Base-by-base conservation (phyloP, 1,284 basidiomycete genomes). In the Pseudozyma pruni region DNA sequence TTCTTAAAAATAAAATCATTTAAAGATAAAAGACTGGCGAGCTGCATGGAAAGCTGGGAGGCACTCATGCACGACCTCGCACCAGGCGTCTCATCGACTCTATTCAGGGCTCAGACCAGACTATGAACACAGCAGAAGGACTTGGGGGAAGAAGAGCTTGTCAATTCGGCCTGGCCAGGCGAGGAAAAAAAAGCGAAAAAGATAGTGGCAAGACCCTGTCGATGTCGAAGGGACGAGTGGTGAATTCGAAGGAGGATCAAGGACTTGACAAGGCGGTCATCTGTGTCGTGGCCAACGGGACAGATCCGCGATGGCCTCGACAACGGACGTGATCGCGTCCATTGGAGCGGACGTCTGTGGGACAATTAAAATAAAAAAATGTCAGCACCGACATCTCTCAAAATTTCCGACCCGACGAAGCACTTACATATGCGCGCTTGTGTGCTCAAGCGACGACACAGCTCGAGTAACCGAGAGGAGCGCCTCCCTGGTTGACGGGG, bases 381-480 rank as follows among this genome's bases (percentile, higher is more conserved):
- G 27, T 38, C 34, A 53, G 41, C 13, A 46, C 34, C 5, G 23
- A 19, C 5, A 34, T 23, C 34, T 9, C 46, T 48, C 33, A 60
- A 45, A 20, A 53, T 53, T 29, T 25, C 23, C 8, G n/a, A 17
- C 9, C 13, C 43, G 17, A 33, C 20, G 9, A 39, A 20, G 17
- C 8, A 8, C 5, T 19, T n/a, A n/a, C n/a, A n/a, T n/a, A n/a
- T n/a, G n/a, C n/a, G n/a, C 17, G 20, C 10, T 27, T 41, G 16
- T 19, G 23, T 13, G 23, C 19, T 46, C 46, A 66, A 46, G 62
- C 62, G 17, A 66, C 34, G 27, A 47, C 46, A 51, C 62, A 59
- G 33, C 43, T 37, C 9, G 55, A 54, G 55, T 64, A 64, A 45
- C 61, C 61, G 17, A 38, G 19, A 25, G 35, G 49, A 27, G 40